Conservation (phyloP, 2,329 filamentous ascomycete genomes). For the Exutisphaerella laricina region DNA sequence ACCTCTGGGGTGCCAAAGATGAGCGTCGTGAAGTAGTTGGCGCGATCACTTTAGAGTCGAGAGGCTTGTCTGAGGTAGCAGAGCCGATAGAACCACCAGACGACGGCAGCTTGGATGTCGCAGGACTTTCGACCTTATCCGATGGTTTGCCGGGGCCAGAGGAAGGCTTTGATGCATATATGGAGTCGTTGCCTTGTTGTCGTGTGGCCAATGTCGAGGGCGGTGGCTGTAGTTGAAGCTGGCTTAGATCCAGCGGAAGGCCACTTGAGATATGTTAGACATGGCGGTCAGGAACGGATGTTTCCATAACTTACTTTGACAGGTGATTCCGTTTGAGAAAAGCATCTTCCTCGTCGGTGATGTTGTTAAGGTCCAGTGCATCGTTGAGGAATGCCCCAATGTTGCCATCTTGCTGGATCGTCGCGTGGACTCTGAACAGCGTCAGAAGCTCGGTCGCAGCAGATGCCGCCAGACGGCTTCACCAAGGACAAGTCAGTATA, state of each 20-base stretch:
- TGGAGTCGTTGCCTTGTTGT: conserved; percentile 25
- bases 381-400: conserved; percentile 8
- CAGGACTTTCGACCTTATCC: conserved; percentile 6
- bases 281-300: background rate
- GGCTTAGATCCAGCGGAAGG: conserved; percentile 52
- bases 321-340: conserved; percentile 12
- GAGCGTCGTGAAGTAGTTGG: background rate
- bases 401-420: conserved; percentile 4
- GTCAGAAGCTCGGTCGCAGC: conserved; percentile 1
- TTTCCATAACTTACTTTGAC: conserved; percentile 6
- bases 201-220: conserved; percentile 38
- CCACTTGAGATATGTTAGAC: conserved; percentile 39
- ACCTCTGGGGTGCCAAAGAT: background rate
- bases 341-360: conserved; percentile 7
- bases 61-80: conserved; percentile 9
- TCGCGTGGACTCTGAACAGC: conserved; percentile 6
- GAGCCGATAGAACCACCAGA: no score
- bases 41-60: conserved; percentile 6
- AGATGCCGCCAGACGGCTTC: background rate
- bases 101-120: no score
- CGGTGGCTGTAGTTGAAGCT: conserved; percentile 25
- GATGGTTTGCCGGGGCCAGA: conserved; percentile 13
- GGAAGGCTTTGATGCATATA: conserved; percentile 26
- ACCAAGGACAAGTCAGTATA: background rate
- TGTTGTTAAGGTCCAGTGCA: conserved; percentile 1